Base-by-base conservation (phyloP, 306 rosid genomes). In the Quercus glauca region DNA sequence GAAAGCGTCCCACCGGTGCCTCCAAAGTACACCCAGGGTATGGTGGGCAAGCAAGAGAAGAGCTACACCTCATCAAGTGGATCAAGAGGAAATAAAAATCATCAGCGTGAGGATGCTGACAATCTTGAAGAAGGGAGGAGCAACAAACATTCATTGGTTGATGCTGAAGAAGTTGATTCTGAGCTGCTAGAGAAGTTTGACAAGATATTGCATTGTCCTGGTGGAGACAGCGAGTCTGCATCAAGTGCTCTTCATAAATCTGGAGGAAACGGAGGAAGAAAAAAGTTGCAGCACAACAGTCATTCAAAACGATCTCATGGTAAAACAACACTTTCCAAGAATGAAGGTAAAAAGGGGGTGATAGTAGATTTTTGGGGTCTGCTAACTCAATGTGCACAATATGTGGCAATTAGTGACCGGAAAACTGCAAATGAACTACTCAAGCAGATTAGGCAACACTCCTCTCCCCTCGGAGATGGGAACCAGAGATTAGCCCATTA, bases 401-500 rank as follows among this genome's bases (percentile, higher is more conserved):
- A 89, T 57, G 89, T 85, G 23, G 86, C 98, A 64, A 35, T 81
- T 37, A 67, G 78, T 83, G 95, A 93, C 58, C 29, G 45, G 3
- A 81, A 92, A 71, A 86, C 86, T 60, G 92, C 92, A 75, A 76
- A 59, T 76, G 98, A 91, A 60, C 76, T 91, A 73, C 78, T 93
- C n/a, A 83, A 84, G 82, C 91, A 91, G 90, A 89, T 93, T 58
- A 81, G 90, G 87, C 88, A 87, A 72, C 87, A 91, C 76, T 90
- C 95, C 57, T 83, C 88, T 19, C 78, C 79, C 2, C 43, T 8
- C 0, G 98, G 98, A 26, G 93, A 91, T 74, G 85, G 90, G 3
- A n/a, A 89, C 7, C 92, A 88, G 81, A 91, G 94, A 65, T 56
- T 91, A 85, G 93, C 97, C 35, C 86, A 90, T 89, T 90, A 55